Conservation (phyloP, 176 grass and related monocot genomes). For the Poa pratensis region DNA sequence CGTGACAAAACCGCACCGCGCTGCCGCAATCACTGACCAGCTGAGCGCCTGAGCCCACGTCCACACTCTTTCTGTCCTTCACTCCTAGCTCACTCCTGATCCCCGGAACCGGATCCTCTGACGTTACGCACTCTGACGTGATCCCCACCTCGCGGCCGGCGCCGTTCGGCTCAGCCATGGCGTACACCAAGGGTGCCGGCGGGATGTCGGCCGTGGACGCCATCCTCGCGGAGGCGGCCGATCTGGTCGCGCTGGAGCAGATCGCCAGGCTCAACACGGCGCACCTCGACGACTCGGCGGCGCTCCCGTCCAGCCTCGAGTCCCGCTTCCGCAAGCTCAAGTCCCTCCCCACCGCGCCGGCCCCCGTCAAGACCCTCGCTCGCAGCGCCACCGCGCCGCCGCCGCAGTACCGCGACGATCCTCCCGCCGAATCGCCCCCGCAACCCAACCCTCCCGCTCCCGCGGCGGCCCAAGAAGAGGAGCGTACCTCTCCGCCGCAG, state of each 20-base stretch:
- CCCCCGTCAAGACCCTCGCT: background rate
- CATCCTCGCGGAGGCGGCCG: constrained; percentile 73
- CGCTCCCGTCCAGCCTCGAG: constrained; percentile 66
- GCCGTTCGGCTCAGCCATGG: constrained; percentile 37
- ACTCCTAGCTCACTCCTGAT: background rate
- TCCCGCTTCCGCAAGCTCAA: constrained; percentile 93
- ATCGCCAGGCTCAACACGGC: constrained; percentile 84
- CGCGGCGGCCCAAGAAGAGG: background rate
- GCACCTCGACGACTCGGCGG: constrained; percentile 54
- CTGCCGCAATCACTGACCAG: background rate
- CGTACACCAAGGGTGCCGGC: constrained; percentile 7
- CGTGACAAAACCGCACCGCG: too few species aligned
- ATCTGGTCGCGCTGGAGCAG: constrained; percentile 69
- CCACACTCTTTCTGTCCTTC: background rate
- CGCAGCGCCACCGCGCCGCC: constrained; percentile 48
- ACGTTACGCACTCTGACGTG: too few species aligned
- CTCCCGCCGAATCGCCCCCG: background rate
- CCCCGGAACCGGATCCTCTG: too few species aligned
- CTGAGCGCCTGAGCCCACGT: background rate
- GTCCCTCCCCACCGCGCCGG: constrained; percentile 51
- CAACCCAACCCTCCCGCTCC: background rate
- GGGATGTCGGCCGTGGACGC: constrained; percentile 60
- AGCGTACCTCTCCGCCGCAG: constrained; percentile 1
- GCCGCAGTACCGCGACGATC: constrained; percentile 4
- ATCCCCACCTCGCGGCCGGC: background rate